Evolutionary conservation across 805 yeast species (phyloP).

Genomic region (Brettanomyces custersianus): DNA sequence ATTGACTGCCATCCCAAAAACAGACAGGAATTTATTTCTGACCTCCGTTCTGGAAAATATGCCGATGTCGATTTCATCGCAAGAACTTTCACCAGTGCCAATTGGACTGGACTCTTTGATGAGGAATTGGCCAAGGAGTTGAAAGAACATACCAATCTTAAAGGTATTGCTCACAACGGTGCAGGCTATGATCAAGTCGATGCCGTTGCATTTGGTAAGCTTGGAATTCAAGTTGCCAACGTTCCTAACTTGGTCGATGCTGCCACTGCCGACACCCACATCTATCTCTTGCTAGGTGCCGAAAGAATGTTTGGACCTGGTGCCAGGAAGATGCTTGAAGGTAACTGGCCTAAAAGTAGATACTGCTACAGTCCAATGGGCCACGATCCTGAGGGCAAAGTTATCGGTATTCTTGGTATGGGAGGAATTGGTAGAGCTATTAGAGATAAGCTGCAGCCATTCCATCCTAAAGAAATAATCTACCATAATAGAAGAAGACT

Average conservation of each 20-base stretch:
- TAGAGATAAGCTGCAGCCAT: constrained; percentile 61
- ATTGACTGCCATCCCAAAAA: constrained; percentile 32
- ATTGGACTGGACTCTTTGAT: constrained; percentile 32
- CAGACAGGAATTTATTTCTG: constrained; percentile 32
- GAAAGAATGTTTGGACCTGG: constrained; percentile 55
- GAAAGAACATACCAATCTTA: constrained; percentile 25
- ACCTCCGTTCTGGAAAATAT: constrained; percentile 27
- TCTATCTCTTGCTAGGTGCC: constrained; percentile 42
- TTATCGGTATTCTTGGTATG: constrained; percentile 76
- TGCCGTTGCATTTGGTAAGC: constrained; percentile 29
- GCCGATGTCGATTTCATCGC: constrained; percentile 30
- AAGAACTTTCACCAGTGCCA: constrained; percentile 32
- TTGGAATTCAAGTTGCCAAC: constrained; percentile 39
- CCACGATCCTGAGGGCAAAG: constrained; percentile 64
- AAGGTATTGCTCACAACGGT: constrained; percentile 39
- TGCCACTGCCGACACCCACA: constrained; percentile 50
- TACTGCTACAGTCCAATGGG: constrained; percentile 54
- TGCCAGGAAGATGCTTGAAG: constrained; percentile 40
- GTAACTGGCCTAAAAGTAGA: constrained; percentile 49
- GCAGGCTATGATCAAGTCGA: constrained; percentile 54
- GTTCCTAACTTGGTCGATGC: constrained; percentile 45
- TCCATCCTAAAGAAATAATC: constrained; percentile 61
- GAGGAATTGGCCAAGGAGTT: constrained; percentile 31
- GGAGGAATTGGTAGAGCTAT: constrained; percentile 88
- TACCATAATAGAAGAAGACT: constrained; percentile 66